A percentile compares a stretch with the other conserved stretches of the same genome.
Conservation (phyloP, 345 rosid genomes). For the Cardiospermum halicacabum region DNA sequence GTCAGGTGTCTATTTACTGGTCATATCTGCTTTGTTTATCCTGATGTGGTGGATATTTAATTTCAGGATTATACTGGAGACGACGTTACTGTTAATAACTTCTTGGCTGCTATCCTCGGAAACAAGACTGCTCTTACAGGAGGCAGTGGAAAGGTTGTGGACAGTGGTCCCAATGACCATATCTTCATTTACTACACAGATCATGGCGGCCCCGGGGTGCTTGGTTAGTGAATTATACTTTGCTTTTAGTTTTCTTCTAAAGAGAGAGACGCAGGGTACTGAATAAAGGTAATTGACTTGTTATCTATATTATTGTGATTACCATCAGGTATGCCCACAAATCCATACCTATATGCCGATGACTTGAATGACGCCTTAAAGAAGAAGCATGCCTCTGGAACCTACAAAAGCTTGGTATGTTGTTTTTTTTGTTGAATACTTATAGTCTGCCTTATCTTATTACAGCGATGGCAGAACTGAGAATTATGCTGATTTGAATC, state of each 20-base stretch:
- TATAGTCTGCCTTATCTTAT: background rate
- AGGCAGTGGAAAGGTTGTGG: conserved; percentile 90
- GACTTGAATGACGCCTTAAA: conserved; percentile 70
- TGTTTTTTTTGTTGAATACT: background rate
- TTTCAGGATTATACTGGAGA: conserved; percentile 89
- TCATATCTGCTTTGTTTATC: background rate
- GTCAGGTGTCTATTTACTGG: background rate
- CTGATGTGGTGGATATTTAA: conserved; percentile 7
- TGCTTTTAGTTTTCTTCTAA: background rate
- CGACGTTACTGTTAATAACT: conserved; percentile 66
- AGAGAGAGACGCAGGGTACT: background rate
- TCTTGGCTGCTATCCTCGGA: conserved; percentile 81
- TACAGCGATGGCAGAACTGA: background rate
- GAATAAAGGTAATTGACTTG: conserved; percentile 4
- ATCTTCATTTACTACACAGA: conserved; percentile 81
- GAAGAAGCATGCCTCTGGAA: conserved; percentile 78
- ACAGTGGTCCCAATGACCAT: conserved; percentile 89
- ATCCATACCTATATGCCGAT: conserved; percentile 70
- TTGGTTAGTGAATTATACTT: conserved; percentile 53
- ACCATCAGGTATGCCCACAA: conserved; percentile 91
- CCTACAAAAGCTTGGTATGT: conserved; percentile 76
- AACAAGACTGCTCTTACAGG: conserved; percentile 72
- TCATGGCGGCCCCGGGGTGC: conserved; percentile 95
- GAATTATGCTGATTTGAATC: background rate
- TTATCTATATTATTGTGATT: conserved; percentile 2